Evolutionary conservation across 371 early-diverging fungal species (phyloP), one percentile per base, ranked within the genome.

Genomic region (Rhizopus delemar): DNA sequence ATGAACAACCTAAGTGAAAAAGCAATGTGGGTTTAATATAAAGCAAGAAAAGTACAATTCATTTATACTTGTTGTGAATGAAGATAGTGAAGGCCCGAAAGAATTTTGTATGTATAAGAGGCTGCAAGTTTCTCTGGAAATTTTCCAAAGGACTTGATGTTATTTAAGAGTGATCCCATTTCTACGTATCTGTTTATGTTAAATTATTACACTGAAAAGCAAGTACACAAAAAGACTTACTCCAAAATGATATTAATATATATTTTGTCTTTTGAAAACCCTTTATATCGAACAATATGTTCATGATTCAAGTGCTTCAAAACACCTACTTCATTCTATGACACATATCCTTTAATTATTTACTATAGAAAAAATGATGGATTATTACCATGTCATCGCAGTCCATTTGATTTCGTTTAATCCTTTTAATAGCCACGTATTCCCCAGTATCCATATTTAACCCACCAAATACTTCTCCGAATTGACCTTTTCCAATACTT

Each of bases 71-170:
- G 88, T 68, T 93, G 89, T 7, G 85, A 88, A 67, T 99, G 99
- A 15, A 99, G 80, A 72, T 95, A 99, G 3, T 86, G 77, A 28
- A 99, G 84, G 0, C 93, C 98, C 15, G 90, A 85, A 8, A 97
- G 76, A 12, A 96, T 93, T 75, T 98, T 96, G 51, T 85, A 83
- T 5, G 91, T 88, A 74, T 96, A 98, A 0, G 93, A 85, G 4
- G 91, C 81, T 9, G 95, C 93, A 32, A 99, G 83, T 50, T 87
- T 90, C 71, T 98, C 99, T 1, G 96, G 91, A 54, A 98, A 91
- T 32, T 84, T 80, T 4, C 97, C 97, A 78, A 98, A 53, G 88
- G 88, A 71, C 90, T 92, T 35, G 90, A 81, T 38, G 92, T 90
- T 32, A 84, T 88, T 60, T 87, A 79, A 45, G 1, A 99, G 85